These are phyloP conservation scores for Knufia fluminis DNA, from an alignment of 2,329 filamentous ascomycete genomes.

Conservation along the genomic window DNA sequence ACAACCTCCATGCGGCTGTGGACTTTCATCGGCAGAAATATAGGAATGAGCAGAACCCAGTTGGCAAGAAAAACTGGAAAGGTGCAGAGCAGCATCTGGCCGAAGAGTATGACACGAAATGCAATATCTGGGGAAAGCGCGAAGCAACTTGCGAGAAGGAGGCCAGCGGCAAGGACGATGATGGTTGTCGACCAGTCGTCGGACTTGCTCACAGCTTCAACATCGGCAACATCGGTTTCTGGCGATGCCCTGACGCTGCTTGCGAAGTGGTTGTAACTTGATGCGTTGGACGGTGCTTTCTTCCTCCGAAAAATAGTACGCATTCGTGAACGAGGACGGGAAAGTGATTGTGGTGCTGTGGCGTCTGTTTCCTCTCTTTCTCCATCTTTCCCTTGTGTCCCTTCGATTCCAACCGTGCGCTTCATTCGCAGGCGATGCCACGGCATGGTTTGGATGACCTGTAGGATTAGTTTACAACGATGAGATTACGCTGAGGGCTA, in stretches of 20 bases:
- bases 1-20: background rate
- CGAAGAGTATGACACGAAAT: background rate
- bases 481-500: background rate
- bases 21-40: background rate
- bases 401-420: background rate
- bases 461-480: background rate
- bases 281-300: background rate
- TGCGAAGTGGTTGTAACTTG: slow-evolving; percentile 1
- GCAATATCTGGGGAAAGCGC: background rate
- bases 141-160: background rate
- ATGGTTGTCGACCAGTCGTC: background rate
- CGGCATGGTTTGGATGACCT: background rate
- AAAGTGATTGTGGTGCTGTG: background rate
- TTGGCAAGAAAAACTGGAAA: background rate
- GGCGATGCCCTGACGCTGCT: background rate
- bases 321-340: background rate
- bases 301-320: background rate
- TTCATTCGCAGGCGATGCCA: background rate
- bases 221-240: background rate
- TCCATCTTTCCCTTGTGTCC: too few relatives aligned
- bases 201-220: background rate
- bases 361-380: too few relatives aligned
- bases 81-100: background rate
- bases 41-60: background rate
- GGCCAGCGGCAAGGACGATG: background rate